phyloP scores from a whole-genome alignment of 148 eudicot genomes.

The Oxyria digyna region DNA sequence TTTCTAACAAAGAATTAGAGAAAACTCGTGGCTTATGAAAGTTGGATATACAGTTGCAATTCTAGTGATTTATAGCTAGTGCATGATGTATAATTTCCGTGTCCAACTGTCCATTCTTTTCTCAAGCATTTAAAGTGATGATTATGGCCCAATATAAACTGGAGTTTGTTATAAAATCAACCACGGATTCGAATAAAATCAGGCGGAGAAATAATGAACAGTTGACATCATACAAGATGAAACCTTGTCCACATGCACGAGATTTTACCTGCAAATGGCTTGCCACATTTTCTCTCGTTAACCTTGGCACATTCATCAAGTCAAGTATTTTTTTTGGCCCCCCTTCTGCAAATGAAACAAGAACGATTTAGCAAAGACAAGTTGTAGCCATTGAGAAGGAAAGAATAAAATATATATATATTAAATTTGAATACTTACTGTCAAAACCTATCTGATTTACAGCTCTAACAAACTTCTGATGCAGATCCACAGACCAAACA shows the following conservation, averaged over 20 bases:
- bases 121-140: background rate
- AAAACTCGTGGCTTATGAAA: background rate
- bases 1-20: background rate
- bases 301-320: slow-evolving; percentile 81
- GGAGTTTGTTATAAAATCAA: too few species aligned
- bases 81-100: too few species aligned
- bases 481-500: slow-evolving; percentile 86
- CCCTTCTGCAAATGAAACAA: slow-evolving; percentile 53
- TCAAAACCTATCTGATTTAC: slow-evolving; percentile 86
- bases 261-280: slow-evolving; percentile 89
- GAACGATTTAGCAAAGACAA: background rate
- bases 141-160: background rate
- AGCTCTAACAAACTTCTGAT: slow-evolving; percentile 90
- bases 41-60: background rate
- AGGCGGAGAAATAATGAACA: background rate
- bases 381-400: background rate
- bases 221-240: background rate
- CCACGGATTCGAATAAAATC: background rate
- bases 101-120: background rate
- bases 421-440: slow-evolving; percentile 57
- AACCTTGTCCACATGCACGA: background rate
- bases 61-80: background rate
- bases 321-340: slow-evolving; percentile 95
- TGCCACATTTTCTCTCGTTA: slow-evolving; percentile 94
- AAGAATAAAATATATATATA: background rate